Percentiles rank a stretch among this genome's conserved stretches.
phyloP scores from a whole-genome alignment of 305 asterid genomes.

The Andrographis paniculata region DNA sequence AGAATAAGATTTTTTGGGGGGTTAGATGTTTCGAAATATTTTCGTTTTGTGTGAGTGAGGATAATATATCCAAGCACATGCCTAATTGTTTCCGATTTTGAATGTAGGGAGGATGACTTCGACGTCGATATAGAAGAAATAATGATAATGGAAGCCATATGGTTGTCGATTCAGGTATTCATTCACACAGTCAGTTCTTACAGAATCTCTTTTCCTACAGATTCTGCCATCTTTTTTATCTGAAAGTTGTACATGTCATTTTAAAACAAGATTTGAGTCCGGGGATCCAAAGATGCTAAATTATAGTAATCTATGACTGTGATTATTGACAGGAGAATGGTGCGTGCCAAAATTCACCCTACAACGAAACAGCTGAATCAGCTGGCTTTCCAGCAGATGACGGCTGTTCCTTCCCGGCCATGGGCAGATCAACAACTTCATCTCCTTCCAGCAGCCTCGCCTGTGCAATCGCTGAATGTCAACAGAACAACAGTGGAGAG shows the following conservation, averaged over 20 bases:
- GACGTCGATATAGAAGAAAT: constrained; percentile 96
- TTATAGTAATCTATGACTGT: not conserved
- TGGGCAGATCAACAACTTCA: constrained; percentile 51
- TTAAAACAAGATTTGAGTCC: too few relatives aligned
- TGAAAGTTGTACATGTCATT: too few relatives aligned
- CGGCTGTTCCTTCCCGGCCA: constrained; percentile 26
- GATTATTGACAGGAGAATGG: constrained; percentile 48
- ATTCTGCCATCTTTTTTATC: too few relatives aligned
- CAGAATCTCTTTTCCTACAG: not conserved
- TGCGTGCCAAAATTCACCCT: constrained; percentile 33
- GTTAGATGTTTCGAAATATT: too few relatives aligned
- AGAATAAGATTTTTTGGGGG: too few relatives aligned
- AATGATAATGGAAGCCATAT: constrained; percentile 98
- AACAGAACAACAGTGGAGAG: constrained; percentile 47
- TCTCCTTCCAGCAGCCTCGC: constrained; percentile 96
- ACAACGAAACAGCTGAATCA: not conserved
- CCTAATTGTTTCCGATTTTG: not conserved
- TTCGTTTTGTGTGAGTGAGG: too few relatives aligned
- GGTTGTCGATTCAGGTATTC: constrained; percentile 92
- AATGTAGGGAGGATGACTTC: constrained; percentile 80
- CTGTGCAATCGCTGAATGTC: constrained; percentile 98
- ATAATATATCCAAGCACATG: too few relatives aligned
- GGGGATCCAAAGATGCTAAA: not conserved
- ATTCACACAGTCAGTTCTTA: not conserved
- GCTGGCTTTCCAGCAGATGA: constrained; percentile 41